Base-by-base conservation (phyloP, 140 eudicot species). In the Flaveria floridana region DNA sequence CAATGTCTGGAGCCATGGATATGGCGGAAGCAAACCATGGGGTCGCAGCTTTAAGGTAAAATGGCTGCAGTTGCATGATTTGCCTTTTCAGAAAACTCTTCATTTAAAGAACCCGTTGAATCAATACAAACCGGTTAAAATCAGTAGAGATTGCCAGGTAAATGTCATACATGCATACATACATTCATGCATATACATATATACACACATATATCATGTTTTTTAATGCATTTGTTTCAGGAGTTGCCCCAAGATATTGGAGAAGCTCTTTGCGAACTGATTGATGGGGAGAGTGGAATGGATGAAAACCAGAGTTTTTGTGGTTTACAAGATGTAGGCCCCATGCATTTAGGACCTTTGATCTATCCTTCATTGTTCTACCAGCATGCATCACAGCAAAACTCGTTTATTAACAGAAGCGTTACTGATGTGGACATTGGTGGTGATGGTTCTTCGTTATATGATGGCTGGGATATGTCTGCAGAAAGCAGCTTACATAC, bases 91-190 rank as follows among this genome's bases (percentile, higher is more conserved):
- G 79, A 88, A 86, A 84, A 89, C 98, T 57, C 91, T 90, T 74
- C 98, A 93, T 86, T 84, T 93, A 25, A 87, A 83, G 82, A 93
- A 93, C 81, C 98, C 98, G 16, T 76, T 87, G 85, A 93, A 93
- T 85, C 80, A 93, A 6, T 83, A 71, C 81, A 92, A 90, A 81
- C 98, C 98, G 79, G 97, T 92, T 62, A 92, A 92, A 90, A 89
- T 92, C 74, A 92, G 98, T 77, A 88, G 98, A 77, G 98, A 92
- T 77, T 89, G 98, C 80, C 98, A 92, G 98, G 98, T 90, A 76
- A 34, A n/a, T 65, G 26, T 37, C 26, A n/a, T 37, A 7, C 70
- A 37, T 34, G 9, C 50, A 6, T 65, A 2, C 14, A 8, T n/a
- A 6, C 26, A 65, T 8, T 1, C 70, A 37, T 34, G 9, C 2